Evolutionary conservation across 176 grass and related monocot genomes (phyloP).

Genomic region (Oryza australiensis): DNA sequence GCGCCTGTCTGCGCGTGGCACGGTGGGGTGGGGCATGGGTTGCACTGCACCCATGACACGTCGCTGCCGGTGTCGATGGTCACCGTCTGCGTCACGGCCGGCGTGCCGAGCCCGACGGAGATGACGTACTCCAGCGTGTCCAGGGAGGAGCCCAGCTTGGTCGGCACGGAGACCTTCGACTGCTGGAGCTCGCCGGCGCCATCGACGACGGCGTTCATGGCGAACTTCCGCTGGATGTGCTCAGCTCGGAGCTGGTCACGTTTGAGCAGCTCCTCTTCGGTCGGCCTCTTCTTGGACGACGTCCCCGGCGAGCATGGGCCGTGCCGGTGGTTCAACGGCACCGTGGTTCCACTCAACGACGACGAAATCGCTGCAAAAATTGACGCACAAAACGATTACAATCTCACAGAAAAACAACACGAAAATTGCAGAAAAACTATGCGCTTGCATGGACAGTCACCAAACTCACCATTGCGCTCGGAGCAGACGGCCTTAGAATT

Average conservation of each 20-base stretch:
- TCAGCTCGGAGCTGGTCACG: conserved; percentile 50
- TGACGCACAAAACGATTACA: not conserved
- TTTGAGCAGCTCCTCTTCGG: conserved; percentile 44
- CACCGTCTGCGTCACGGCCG: conserved; percentile 32
- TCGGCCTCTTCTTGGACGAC: not conserved
- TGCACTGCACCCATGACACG: conserved; percentile 78
- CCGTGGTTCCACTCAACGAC: not conserved
- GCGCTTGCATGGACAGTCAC: not conserved
- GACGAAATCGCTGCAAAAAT: not conserved
- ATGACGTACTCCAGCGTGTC: conserved; percentile 58
- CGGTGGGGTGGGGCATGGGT: conserved; percentile 34
- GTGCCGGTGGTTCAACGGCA: conserved; percentile 54
- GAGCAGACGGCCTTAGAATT: conserved; percentile 28
- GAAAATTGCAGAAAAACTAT: not conserved
- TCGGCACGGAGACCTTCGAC: conserved; percentile 23
- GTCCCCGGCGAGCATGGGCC: conserved; percentile 58
- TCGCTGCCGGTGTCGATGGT: conserved; percentile 75
- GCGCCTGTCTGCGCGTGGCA: conserved; percentile 48
- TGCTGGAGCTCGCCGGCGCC: not conserved
- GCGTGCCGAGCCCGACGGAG: conserved; percentile 46
- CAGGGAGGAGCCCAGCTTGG: conserved; percentile 28
- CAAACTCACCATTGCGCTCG: conserved; percentile 25
- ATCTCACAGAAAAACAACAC: not conserved
- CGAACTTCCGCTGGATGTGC: conserved; percentile 38
- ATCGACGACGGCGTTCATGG: not conserved